Evolutionary conservation across 345 rosid genomes (phyloP).

Genomic region (Melaleuca quinquenervia): DNA sequence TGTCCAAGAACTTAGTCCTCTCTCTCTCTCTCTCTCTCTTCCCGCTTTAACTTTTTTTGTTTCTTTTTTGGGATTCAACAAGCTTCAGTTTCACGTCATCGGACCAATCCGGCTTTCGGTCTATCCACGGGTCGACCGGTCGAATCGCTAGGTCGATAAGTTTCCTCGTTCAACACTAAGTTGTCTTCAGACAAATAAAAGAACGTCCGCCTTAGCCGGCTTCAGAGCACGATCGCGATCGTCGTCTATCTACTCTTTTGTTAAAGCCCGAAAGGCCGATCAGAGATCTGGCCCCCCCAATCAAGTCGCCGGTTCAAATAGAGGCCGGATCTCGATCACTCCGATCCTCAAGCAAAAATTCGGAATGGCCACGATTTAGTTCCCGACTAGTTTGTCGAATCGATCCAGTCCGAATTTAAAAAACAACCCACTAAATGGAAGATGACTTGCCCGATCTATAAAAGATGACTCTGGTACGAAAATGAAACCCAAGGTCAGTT

Average conservation of each 20-base stretch:
- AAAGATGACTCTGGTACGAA: background rate
- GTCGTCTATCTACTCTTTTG: fast-evolving
- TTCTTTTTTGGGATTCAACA: background rate
- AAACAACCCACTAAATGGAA: background rate
- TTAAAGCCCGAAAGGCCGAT: background rate
- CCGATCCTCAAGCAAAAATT: too few species aligned
- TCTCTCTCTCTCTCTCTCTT: background rate
- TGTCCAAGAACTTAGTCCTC: background rate
- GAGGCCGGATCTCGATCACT: background rate
- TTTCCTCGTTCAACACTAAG: background rate
- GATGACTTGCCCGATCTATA: background rate
- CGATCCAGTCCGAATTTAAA: background rate
- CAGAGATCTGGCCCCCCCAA: background rate
- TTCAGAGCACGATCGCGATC: background rate
- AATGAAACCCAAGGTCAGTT: background rate
- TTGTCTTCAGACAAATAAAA: background rate
- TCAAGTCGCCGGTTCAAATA: too few species aligned
- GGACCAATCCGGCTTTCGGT: background rate
- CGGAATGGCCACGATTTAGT: fast-evolving
- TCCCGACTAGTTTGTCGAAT: background rate
- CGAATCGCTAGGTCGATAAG: background rate
- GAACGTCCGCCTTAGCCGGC: background rate
- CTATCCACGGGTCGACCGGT: background rate
- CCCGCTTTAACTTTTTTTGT: background rate
- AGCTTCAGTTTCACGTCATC: background rate